Percentiles rank a stretch among this genome's conserved stretches.
Conservation (phyloP, 768 basidiomycete genomes). For the Psilocybe cubensis region DNA sequence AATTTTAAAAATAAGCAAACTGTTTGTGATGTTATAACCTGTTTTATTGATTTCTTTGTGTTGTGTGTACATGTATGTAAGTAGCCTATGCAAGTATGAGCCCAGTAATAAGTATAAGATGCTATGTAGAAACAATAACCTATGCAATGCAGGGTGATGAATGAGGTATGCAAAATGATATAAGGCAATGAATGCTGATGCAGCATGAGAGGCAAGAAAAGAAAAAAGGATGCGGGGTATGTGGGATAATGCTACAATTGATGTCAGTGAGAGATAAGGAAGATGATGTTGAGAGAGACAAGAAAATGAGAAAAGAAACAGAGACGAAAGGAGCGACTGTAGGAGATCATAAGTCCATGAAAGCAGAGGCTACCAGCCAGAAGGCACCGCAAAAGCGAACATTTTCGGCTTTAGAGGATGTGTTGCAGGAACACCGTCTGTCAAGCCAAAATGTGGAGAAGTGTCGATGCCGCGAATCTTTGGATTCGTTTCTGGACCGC, state of each 20-base stretch:
- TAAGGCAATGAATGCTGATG: constrained; percentile 12
- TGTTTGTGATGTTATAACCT: neutral
- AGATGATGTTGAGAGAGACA: constrained; percentile 13
- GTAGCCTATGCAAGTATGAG: constrained; percentile 12
- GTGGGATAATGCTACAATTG: constrained; percentile 18
- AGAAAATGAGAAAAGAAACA: constrained; percentile 21
- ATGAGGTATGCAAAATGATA: constrained; percentile 24
- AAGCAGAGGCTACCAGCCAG: constrained; percentile 55
- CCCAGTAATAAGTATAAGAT: constrained; percentile 15
- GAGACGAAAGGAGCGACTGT: constrained; percentile 11
- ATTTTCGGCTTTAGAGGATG: constrained; percentile 61
- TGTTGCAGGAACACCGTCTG: constrained; percentile 31
- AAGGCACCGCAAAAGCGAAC: constrained; percentile 65
- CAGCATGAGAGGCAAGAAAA: constrained; percentile 9
- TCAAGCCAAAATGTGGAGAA: constrained; percentile 41
- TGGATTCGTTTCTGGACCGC: constrained; percentile 52
- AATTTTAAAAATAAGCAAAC: neutral
- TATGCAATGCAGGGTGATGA: constrained; percentile 13
- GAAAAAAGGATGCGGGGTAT: constrained; percentile 18
- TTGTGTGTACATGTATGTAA: constrained; percentile 12
- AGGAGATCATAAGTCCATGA: constrained; percentile 10
- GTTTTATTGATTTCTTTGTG: constrained; percentile 12
- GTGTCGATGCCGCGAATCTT: constrained; percentile 49
- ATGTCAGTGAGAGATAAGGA: constrained; percentile 6
- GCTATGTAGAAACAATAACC: constrained; percentile 17